phyloP scores from a whole-genome alignment of 2,329 filamentous ascomycete species.

The Tolypocladium inflatum region DNA sequence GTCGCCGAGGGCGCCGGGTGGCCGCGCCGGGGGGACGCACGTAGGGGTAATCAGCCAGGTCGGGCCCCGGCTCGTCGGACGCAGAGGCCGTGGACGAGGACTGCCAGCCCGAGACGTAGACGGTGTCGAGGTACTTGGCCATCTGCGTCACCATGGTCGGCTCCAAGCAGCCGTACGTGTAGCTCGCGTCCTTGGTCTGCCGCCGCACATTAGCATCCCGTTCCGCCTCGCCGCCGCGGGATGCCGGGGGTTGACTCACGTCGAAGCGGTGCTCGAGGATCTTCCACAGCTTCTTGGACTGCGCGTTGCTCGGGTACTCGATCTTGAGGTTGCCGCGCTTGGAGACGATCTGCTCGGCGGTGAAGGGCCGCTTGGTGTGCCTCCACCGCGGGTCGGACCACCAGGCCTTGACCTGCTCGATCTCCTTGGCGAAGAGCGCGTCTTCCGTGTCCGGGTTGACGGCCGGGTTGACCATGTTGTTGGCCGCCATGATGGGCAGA shows the following conservation, averaged over 20 bases:
- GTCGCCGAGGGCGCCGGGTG: not conserved
- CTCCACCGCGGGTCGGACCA: conserved; percentile 90
- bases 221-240: not conserved
- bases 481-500: conserved; percentile 41
- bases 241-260: conserved; percentile 32
- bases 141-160: conserved; percentile 99
- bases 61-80: conserved; percentile 91
- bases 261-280: conserved; percentile 81
- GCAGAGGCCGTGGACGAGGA: conserved; percentile 92
- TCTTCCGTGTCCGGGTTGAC: conserved; percentile 50
- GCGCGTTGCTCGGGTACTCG: conserved; percentile 79
- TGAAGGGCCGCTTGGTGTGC: conserved; percentile 85
- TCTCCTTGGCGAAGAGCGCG: conserved; percentile 68
- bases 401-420: conserved; percentile 85
- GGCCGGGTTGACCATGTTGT: conserved; percentile 51
- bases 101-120: conserved; percentile 99
- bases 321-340: conserved; percentile 90
- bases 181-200: conserved; percentile 76
- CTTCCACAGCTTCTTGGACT: conserved; percentile 90
- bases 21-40: conserved; percentile 33
- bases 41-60: conserved; percentile 96
- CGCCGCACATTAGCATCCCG: not conserved
- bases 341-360: conserved; percentile 90
- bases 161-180: conserved; percentile 94
- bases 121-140: conserved; percentile 96